A percentile compares a stretch with the other conserved stretches of the same genome.
Conservation (phyloP, 1,284 basidiomycete species). For the Ustilago shanxiensis region DNA sequence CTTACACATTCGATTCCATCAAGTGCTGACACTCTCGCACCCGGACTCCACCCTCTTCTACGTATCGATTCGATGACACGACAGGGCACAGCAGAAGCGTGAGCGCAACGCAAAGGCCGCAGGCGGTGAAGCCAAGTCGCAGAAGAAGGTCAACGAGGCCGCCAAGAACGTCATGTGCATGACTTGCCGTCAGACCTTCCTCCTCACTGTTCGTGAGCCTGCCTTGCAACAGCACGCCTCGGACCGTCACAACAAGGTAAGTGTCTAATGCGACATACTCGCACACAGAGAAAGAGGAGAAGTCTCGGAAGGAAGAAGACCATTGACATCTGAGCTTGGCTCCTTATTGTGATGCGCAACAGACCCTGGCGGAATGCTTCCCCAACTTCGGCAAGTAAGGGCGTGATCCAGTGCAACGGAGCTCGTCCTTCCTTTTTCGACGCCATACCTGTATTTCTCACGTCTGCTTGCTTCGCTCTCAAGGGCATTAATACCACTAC, state of each 20-base stretch:
- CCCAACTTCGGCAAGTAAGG: slow-evolving; percentile 40
- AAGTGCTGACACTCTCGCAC: background rate
- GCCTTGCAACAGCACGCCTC: slow-evolving; percentile 63
- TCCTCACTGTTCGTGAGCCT: slow-evolving; percentile 72
- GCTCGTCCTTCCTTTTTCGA: background rate
- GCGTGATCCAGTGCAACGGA: background rate
- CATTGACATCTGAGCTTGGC: background rate
- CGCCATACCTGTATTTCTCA: background rate
- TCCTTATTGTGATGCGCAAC: background rate
- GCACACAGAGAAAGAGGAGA: background rate
- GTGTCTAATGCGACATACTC: slow-evolving; percentile 2
- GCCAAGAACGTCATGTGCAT: slow-evolving; percentile 72
- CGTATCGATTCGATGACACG: background rate
- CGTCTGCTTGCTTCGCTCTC: background rate
- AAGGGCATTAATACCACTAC: background rate
- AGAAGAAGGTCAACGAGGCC: slow-evolving; percentile 70
- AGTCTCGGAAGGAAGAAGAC: background rate
- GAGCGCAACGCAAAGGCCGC: slow-evolving; percentile 66
- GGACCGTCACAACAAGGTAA: slow-evolving; percentile 63
- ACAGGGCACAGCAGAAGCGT: slow-evolving; percentile 67
- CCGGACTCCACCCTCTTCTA: background rate
- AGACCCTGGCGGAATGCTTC: slow-evolving; percentile 55
- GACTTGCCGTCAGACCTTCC: slow-evolving; percentile 73
- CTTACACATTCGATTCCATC: background rate
- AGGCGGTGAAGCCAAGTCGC: slow-evolving; percentile 60